A percentile compares a stretch with the other conserved stretches of the same genome.
phyloP scores from a whole-genome alignment of 2,329 filamentous ascomycete genomes.

The Aspergillus phoenicis region DNA sequence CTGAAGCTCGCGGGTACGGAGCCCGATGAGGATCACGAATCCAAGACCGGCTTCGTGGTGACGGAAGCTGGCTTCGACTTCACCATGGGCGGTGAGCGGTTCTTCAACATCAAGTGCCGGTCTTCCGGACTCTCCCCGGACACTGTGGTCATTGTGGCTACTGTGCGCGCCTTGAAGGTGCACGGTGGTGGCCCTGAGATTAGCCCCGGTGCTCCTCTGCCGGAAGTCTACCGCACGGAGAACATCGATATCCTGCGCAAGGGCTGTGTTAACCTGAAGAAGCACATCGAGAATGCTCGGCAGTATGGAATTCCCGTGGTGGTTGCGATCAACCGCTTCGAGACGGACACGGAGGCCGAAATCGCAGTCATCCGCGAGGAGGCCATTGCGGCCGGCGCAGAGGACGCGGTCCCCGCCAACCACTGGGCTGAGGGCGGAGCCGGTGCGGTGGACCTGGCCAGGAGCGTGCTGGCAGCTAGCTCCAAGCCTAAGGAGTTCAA shows the following conservation, averaged over 20 bases:
- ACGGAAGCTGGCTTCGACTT: constrained; percentile 99
- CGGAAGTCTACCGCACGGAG: constrained; percentile 87
- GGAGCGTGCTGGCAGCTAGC: constrained; percentile 79
- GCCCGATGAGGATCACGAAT: constrained; percentile 78
- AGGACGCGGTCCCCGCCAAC: constrained; percentile 90
- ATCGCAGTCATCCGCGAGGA: constrained; percentile 87
- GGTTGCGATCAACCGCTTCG: constrained; percentile 95
- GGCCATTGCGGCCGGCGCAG: constrained; percentile 85
- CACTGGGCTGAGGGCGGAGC: constrained; percentile 96
- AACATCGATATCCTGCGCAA: constrained; percentile 87
- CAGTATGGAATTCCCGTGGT: constrained; percentile 90
- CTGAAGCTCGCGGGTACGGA: constrained; percentile 96
- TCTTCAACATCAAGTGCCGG: constrained; percentile 99
- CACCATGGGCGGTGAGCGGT: constrained; percentile 98
- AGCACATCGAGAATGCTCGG: constrained; percentile 90
- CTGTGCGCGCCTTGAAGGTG: constrained; percentile 92
- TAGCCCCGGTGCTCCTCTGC: constrained; percentile 79
- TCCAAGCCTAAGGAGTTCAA: constrained; percentile 85
- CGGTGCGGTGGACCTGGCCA: constrained; percentile 85
- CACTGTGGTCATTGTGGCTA: constrained; percentile 92
- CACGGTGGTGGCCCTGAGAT: constrained; percentile 97
- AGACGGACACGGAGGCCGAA: constrained; percentile 90
- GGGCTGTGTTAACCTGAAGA: constrained; percentile 91
- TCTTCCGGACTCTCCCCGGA: constrained; percentile 91
- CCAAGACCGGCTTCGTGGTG: constrained; percentile 88